Conservation (phyloP, 2,329 filamentous ascomycete genomes). For the Knufia fluminis region DNA sequence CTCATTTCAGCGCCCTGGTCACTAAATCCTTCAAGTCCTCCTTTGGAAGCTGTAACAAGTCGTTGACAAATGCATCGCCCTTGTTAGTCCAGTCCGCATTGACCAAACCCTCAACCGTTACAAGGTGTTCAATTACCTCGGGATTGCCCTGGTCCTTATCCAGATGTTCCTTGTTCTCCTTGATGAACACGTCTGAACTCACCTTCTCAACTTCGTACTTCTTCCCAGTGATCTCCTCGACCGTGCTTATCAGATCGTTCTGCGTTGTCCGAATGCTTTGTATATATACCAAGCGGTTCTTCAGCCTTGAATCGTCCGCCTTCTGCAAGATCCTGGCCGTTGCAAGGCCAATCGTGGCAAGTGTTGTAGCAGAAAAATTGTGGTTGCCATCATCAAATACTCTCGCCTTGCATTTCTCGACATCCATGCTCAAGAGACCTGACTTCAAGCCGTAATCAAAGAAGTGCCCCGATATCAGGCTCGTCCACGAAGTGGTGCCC, state of each 20-base stretch:
- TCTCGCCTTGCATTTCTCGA: background rate
- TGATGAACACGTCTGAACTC: slow-evolving; percentile 10
- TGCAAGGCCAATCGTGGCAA: slow-evolving; percentile 6
- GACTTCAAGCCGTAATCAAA: slow-evolving; percentile 10
- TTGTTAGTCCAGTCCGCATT: slow-evolving; percentile 10
- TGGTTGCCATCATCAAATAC: slow-evolving; percentile 10
- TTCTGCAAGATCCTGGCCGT: slow-evolving; percentile 4
- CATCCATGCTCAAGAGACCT: slow-evolving; percentile 7
- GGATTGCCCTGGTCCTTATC: slow-evolving; percentile 20
- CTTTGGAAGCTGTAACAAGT: background rate
- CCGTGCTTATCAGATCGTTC: slow-evolving; percentile 29
- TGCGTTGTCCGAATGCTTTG: slow-evolving; percentile 38
- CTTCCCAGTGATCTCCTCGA: slow-evolving; percentile 23
- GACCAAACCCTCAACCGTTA: slow-evolving; percentile 9
- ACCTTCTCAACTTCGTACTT: slow-evolving; percentile 8
- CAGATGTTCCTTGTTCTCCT: slow-evolving; percentile 26
- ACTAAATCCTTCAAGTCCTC: slow-evolving; percentile 8
- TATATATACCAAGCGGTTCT: slow-evolving; percentile 26
- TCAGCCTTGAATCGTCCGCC: slow-evolving; percentile 2
- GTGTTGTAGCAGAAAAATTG: slow-evolving; percentile 8
- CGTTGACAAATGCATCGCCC: slow-evolving; percentile 11
- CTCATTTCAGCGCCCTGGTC: slow-evolving; percentile 9
- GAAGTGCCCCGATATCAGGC: slow-evolving; percentile 11
- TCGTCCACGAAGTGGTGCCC: slow-evolving; percentile 6
- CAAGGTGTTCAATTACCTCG: slow-evolving; percentile 9